Evolutionary conservation across 2,329 filamentous ascomycete species (phyloP).

Genomic region (Colletotrichum somersetense): DNA sequence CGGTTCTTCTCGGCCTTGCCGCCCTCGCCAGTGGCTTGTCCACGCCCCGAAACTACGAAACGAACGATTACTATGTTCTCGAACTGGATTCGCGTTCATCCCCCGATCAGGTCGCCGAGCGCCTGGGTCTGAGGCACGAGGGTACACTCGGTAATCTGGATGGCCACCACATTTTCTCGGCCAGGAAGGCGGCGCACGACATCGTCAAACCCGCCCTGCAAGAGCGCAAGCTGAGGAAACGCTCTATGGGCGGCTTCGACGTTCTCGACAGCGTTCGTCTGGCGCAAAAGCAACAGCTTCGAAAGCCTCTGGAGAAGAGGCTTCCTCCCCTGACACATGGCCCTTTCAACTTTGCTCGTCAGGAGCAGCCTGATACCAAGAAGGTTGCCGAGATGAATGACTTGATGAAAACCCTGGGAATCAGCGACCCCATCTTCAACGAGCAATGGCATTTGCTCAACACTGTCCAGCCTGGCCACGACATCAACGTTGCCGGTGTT

Average conservation of each 20-base stretch:
- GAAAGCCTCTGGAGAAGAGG: constrained; percentile 66
- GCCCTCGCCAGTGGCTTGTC: constrained; percentile 62
- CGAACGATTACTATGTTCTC: constrained; percentile 93
- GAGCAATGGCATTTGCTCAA: constrained; percentile 98
- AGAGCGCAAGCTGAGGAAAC: constrained; percentile 71
- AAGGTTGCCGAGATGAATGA: constrained; percentile 70
- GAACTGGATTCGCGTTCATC: constrained; percentile 77
- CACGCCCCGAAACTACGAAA: constrained; percentile 77
- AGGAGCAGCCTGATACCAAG: constrained; percentile 48
- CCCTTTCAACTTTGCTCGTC: constrained; percentile 33
- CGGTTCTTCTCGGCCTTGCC: constrained; percentile 66
- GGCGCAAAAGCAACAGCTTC: constrained; percentile 78
- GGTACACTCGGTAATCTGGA: constrained; percentile 82
- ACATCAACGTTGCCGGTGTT: constrained; percentile 94
- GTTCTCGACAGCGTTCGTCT: constrained; percentile 81
- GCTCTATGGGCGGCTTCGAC: constrained; percentile 64
- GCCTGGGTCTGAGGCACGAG: constrained; percentile 83
- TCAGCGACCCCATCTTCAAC: constrained; percentile 89
- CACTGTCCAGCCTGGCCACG: constrained; percentile 82
- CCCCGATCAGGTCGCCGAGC: constrained; percentile 77
- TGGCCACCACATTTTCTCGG: constrained; percentile 87
- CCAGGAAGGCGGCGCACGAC: constrained; percentile 72
- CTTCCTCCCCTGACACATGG: constrained; percentile 52
- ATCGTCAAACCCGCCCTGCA: constrained; percentile 67
- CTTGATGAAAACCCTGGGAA: constrained; percentile 76